Percentiles rank a stretch among this genome's conserved stretches.
phyloP scores from a whole-genome alignment of 768 basidiomycete species.

The Scleroderma citrinum region DNA sequence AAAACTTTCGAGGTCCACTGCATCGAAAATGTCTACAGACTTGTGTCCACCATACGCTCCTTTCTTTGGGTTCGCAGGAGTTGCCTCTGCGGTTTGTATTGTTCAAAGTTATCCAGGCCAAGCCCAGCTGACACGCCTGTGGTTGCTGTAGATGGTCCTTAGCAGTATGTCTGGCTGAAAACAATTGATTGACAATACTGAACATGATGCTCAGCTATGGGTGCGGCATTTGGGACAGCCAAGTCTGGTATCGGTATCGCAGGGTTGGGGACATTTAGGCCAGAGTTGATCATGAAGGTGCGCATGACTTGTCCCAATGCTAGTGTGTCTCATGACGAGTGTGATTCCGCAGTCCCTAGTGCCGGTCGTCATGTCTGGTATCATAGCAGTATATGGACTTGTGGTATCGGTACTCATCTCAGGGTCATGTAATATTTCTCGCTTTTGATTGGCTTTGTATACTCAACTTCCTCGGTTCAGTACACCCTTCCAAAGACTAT shows the following conservation, averaged over 20 bases:
- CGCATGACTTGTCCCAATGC: slow-evolving; percentile 1
- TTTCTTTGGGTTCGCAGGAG: slow-evolving; percentile 97
- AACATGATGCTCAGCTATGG: slow-evolving; percentile 54
- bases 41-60: slow-evolving; percentile 90
- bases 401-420: slow-evolving; percentile 93
- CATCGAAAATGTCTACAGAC: slow-evolving; percentile 43
- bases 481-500: slow-evolving; percentile 59
- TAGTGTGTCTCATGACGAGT: not conserved
- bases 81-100: slow-evolving; percentile 77
- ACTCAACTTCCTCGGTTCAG: slow-evolving; percentile 32
- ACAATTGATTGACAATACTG: slow-evolving; percentile 6
- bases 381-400: slow-evolving; percentile 95
- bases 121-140: slow-evolving; percentile 8
- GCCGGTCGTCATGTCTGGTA: slow-evolving; percentile 97
- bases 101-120: not conserved
- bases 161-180: slow-evolving; percentile 62
- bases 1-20: not conserved
- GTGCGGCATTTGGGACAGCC: slow-evolving; percentile 93
- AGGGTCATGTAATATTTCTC: slow-evolving; percentile 45
- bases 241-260: slow-evolving; percentile 98
- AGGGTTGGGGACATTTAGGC: slow-evolving; percentile 87
- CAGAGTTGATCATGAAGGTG: slow-evolving; percentile 98
- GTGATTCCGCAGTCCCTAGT: slow-evolving; percentile 65
- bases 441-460: slow-evolving; percentile 5
- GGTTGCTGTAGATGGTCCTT: slow-evolving; percentile 76